Evolutionary conservation across 805 yeast species (phyloP), one percentile per base, ranked within the genome.

Genomic region (Kuraishia piskuri): DNA sequence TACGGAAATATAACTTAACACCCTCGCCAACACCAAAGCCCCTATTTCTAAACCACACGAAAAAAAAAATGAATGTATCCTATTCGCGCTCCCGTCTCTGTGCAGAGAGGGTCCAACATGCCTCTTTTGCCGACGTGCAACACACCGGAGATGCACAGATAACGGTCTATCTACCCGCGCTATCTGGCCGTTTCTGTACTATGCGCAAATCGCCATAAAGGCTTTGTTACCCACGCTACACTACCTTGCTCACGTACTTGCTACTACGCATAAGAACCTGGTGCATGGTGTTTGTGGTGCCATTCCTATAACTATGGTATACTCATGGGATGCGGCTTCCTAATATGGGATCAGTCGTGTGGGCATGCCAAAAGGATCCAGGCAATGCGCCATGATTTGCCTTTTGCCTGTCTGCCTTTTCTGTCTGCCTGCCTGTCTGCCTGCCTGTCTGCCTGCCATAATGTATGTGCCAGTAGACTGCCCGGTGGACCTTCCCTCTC

Each of bases 341-440:
- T n/a, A n/a, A n/a, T n/a, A n/a, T n/a, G n/a, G n/a, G n/a, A n/a
- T n/a, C n/a, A n/a, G n/a, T n/a, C n/a, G n/a, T n/a, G n/a, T n/a
- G n/a, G n/a, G n/a, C n/a, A n/a, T n/a, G n/a, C n/a, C n/a, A n/a
- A n/a, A n/a, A n/a, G n/a, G n/a, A n/a, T n/a, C n/a, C n/a, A n/a
- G n/a, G n/a, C n/a, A n/a, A n/a, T n/a, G n/a, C n/a, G n/a, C n/a
- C n/a, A n/a, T n/a, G n/a, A n/a, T n/a, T n/a, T n/a, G n/a, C n/a
- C n/a, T n/a, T 36, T 62, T 61, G 24, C 49, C 5, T n/a, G n/a
- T 23, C 4, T 45, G 46, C 23, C 48, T 44, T n/a, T 31, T 37
- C 20, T 50, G 31, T 4, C 19, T 17, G 12, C n/a, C 19, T 40
- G 46, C 19, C 19, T n/a, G 21, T 17, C 21, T 40, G 46, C 12